Conservation (phyloP, 768 basidiomycete species). For the Macrolepiota dolichaula region DNA sequence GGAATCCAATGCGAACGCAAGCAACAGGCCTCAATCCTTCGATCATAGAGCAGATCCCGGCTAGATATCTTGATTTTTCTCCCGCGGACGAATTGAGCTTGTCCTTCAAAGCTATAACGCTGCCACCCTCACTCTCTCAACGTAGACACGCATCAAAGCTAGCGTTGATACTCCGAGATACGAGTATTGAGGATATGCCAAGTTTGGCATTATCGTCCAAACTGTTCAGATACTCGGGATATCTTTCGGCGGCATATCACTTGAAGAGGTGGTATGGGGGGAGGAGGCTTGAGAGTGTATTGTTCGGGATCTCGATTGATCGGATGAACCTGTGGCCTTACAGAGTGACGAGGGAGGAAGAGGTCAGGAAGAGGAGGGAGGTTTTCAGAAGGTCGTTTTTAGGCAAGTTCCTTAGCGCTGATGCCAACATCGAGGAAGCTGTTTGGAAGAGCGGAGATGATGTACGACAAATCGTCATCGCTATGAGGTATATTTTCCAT, state of each 20-base stretch:
- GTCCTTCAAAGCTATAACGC: conserved; percentile 37
- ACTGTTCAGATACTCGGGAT: conserved; percentile 22
- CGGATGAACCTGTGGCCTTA: conserved; percentile 77
- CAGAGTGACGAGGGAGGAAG: conserved; percentile 45
- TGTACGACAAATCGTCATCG: conserved; percentile 41
- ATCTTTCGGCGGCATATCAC: conserved; percentile 54
- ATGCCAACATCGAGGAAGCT: conserved; percentile 31
- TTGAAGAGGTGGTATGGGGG: conserved; percentile 49
- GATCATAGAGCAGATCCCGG: background rate
- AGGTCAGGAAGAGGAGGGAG: conserved; percentile 32
- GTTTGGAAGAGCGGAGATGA: conserved; percentile 64
- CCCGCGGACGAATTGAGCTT: conserved; percentile 32
- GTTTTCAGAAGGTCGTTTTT: conserved; percentile 53
- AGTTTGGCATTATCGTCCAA: conserved; percentile 50
- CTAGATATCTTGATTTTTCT: conserved; percentile 18
- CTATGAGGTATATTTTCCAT: background rate
- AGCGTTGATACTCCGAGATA: conserved; percentile 49
- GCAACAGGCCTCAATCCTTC: background rate
- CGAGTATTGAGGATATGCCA: conserved; percentile 41
- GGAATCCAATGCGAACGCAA: background rate
- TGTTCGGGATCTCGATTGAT: conserved; percentile 34
- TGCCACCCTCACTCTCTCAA: conserved; percentile 59
- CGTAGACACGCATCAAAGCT: conserved; percentile 51
- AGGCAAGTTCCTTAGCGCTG: conserved; percentile 29
- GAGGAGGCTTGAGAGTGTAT: conserved; percentile 36